Conservation (phyloP, 495 filamentous ascomycete genomes). For the Daldinia childiae region DNA sequence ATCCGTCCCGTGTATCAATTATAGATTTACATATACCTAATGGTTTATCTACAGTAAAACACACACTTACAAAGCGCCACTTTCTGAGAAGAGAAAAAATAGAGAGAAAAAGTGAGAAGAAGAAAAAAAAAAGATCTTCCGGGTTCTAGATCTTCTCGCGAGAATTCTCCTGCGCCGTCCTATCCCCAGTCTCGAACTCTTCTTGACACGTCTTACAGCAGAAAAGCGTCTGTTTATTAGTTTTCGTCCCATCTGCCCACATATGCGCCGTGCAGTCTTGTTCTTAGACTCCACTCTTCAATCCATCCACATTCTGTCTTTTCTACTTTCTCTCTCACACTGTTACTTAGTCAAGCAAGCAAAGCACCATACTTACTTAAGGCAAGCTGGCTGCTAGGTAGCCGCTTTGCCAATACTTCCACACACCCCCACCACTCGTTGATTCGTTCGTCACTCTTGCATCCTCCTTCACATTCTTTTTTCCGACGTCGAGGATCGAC, state of each 20-base stretch:
- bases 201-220: constrained; percentile 45
- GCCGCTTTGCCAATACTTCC: constrained; percentile 44
- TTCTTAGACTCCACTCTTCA: constrained; percentile 39
- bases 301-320: constrained; percentile 37
- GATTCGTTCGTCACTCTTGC: constrained; percentile 45
- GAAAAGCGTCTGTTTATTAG: constrained; percentile 40
- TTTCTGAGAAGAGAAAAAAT: constrained; percentile 10
- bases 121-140: constrained; percentile 22
- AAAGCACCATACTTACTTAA: constrained; percentile 25
- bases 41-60: constrained; percentile 2
- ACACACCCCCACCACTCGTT: constrained; percentile 44
- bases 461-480: constrained; percentile 43
- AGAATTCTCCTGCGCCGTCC: constrained; percentile 36
- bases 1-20: constrained; percentile 12
- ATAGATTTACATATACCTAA: constrained; percentile 17
- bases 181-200: constrained; percentile 35
- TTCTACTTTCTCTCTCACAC: constrained; percentile 14
- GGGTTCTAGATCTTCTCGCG: constrained; percentile 44
- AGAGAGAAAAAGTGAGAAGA: not conserved
- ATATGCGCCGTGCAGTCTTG: constrained; percentile 39
- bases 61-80: constrained; percentile 20
- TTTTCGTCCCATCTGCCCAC: constrained; percentile 42
- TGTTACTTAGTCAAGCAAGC: constrained; percentile 36
- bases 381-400: constrained; percentile 38
- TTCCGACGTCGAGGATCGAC: constrained; percentile 48